Percentiles rank a stretch among this genome's conserved stretches.
Conservation (phyloP, 257 asterid species). For the Lavandula angustifolia region DNA sequence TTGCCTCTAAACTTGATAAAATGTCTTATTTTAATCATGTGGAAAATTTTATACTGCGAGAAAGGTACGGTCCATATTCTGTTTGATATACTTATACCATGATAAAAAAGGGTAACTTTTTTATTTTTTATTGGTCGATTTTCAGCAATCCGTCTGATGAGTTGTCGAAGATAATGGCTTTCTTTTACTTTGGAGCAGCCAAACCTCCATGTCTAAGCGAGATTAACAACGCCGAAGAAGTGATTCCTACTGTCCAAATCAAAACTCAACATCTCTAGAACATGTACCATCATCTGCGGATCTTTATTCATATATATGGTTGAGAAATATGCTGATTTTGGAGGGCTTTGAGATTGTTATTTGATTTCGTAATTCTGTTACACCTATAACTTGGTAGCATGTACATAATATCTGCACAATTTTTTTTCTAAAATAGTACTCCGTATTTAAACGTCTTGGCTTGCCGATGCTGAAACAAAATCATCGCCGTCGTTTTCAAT, state of each 20-base stretch:
- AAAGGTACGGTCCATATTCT: constrained; percentile 49
- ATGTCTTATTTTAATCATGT: too few species aligned
- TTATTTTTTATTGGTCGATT: constrained; percentile 9
- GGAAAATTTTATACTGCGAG: constrained; percentile 84
- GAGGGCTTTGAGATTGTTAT: not conserved
- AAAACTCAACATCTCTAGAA: constrained; percentile 22
- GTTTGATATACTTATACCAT: constrained; percentile 8
- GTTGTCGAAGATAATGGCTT: constrained; percentile 88
- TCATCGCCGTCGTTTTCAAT: too few species aligned
- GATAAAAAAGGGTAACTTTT: too few species aligned
- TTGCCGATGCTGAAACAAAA: not conserved
- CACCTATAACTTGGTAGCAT: not conserved
- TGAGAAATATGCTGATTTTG: not conserved
- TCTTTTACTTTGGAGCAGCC: constrained; percentile 87
- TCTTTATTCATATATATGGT: constrained; percentile 7
- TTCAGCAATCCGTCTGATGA: constrained; percentile 76
- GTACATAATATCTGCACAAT: not conserved
- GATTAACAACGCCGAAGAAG: constrained; percentile 49
- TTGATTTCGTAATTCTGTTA: not conserved
- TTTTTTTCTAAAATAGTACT: not conserved
- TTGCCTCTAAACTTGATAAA: too few species aligned
- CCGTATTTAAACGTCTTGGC: not conserved
- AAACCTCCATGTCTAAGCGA: constrained; percentile 71
- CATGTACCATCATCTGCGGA: not conserved
- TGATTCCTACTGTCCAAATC: constrained; percentile 50